Evolutionary conservation across 345 rosid species (phyloP).

Genomic region (Melaleuca quinquenervia): DNA sequence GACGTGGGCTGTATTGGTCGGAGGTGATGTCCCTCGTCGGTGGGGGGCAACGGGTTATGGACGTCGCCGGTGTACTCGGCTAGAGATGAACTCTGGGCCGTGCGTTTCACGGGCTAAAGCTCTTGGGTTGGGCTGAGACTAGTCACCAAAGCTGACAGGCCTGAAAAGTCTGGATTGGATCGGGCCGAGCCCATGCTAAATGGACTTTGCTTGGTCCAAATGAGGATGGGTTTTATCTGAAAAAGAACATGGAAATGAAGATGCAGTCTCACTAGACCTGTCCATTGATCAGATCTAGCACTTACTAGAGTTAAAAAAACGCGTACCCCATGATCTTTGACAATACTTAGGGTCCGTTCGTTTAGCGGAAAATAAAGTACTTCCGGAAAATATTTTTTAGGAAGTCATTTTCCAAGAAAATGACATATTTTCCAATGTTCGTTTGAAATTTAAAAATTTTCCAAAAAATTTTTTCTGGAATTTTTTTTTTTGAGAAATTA

Average conservation of each 20-base stretch:
- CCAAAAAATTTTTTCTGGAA: too few species aligned
- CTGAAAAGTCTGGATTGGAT: not conserved
- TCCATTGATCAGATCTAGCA: not conserved
- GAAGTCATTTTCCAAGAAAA: too few species aligned
- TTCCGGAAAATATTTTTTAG: too few species aligned
- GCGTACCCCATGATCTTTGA: not conserved
- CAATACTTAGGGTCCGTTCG: too few species aligned
- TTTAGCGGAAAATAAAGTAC: too few species aligned
- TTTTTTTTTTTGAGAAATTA: too few species aligned
- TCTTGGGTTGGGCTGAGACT: not conserved
- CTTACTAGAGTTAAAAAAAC: not conserved
- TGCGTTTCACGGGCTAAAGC: not conserved
- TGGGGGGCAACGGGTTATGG: too few species aligned
- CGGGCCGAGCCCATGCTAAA: not conserved
- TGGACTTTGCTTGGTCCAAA: not conserved
- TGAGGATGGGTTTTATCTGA: not conserved
- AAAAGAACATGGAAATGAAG: not conserved
- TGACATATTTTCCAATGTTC: too few species aligned
- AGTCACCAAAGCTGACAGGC: not conserved
- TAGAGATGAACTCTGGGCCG: not conserved
- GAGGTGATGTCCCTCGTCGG: not conserved
- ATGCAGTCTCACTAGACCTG: accelerated
- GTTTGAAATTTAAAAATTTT: too few species aligned
- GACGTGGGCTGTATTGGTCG: not conserved
- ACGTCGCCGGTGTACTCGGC: too few species aligned